Percentiles rank a stretch among this genome's conserved stretches.
Conservation (phyloP, 225 moss, liverwort and hornwort genomes). For the Sphagnum tenellum region DNA sequence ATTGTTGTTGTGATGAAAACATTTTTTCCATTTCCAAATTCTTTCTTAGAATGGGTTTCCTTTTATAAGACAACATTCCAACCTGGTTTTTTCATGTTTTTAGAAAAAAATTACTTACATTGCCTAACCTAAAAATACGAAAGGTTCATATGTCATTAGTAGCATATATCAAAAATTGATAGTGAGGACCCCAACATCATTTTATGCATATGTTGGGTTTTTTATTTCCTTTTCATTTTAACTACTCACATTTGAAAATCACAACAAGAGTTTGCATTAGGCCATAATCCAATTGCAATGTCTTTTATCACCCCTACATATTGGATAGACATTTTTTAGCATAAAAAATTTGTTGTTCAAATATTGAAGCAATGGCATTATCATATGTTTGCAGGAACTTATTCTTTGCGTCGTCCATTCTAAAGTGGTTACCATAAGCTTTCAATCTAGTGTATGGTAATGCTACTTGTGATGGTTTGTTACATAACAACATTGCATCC, state of each 20-base stretch:
- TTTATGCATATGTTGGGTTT: not conserved
- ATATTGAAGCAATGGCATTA: no score
- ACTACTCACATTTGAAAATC: not conserved
- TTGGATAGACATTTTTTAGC: no score
- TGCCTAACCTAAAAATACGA: not conserved
- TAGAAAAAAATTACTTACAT: not conserved
- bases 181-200: not conserved
- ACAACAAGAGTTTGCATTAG: not conserved
- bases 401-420: not conserved
- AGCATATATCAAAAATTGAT: not conserved
- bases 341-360: no score
- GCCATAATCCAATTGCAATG: slow-evolving; percentile 1
- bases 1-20: no score
- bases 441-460: not conserved
- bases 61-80: not conserved
- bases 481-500: not conserved
- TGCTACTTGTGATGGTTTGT: not conserved
- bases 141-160: not conserved
- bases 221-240: not conserved
- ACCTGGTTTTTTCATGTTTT: no score
- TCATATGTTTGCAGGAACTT: no score
- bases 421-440: not conserved
- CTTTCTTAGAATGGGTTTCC: no score
- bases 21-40: no score
- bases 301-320: not conserved